Evolutionary conservation across 257 asterid species (phyloP).

Genomic region (Nicotiana otophora): DNA sequence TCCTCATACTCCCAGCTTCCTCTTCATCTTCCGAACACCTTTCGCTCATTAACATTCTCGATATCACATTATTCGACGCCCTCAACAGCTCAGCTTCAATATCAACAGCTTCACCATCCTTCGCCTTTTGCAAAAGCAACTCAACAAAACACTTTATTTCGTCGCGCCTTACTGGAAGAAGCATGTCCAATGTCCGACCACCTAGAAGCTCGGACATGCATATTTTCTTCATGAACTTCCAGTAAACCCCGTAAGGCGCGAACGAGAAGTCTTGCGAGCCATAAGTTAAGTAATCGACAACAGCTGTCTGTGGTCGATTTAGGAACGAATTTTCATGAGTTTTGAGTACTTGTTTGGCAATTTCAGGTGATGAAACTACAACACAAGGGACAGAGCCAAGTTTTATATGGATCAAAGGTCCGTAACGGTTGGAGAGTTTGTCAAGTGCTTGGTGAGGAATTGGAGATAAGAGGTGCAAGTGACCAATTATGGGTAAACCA

Average conservation of each 20-base stretch:
- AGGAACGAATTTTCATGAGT: slow-evolving; percentile 49
- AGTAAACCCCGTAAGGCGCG: slow-evolving; percentile 60
- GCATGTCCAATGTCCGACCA: slow-evolving; percentile 46
- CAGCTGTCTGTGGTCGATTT: slow-evolving; percentile 46
- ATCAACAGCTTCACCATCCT: slow-evolving; percentile 33
- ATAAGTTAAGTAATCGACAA: slow-evolving; percentile 49
- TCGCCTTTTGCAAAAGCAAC: slow-evolving; percentile 21
- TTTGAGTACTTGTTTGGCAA: slow-evolving; percentile 53
- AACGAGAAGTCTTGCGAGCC: slow-evolving; percentile 63
- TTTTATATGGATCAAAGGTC: slow-evolving; percentile 46
- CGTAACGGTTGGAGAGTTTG: slow-evolving; percentile 40
- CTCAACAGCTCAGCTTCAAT: slow-evolving; percentile 51
- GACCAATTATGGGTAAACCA: slow-evolving; percentile 61
- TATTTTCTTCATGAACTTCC: slow-evolving; percentile 77
- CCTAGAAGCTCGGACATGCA: slow-evolving; percentile 78
- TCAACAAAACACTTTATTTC: slow-evolving; percentile 33
- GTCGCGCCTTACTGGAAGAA: slow-evolving; percentile 45
- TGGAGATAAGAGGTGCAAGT: slow-evolving; percentile 68
- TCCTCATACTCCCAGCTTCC: slow-evolving; percentile 48
- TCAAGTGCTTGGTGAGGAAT: slow-evolving; percentile 78
- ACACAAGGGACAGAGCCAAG: slow-evolving; percentile 62
- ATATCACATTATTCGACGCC: slow-evolving; percentile 47
- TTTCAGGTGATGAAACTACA: slow-evolving; percentile 63
- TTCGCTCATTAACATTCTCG: slow-evolving; percentile 58
- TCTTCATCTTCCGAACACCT: slow-evolving; percentile 49